phyloP scores from a whole-genome alignment of 2,329 filamentous ascomycete species.

The Epichloe hybrida region DNA sequence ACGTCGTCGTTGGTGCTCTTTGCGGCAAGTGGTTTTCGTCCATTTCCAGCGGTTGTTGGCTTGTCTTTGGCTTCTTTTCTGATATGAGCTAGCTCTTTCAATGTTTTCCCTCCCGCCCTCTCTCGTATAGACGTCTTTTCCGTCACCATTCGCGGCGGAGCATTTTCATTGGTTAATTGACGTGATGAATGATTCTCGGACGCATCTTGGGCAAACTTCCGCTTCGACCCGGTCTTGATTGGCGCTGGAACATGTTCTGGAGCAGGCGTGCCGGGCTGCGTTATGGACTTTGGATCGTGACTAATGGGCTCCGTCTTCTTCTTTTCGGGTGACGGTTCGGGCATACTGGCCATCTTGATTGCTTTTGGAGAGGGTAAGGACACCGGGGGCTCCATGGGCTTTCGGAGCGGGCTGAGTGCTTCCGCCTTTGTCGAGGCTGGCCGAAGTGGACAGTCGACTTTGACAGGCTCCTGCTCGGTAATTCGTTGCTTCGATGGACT shows the following conservation, averaged over 20 bases:
- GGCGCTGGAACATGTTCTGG: conserved; percentile 10
- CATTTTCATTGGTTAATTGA: conserved; percentile 16
- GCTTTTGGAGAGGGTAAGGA: conserved; percentile 17
- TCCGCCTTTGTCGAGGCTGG: conserved; percentile 6
- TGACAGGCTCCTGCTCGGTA: conserved; percentile 41
- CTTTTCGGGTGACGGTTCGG: conserved; percentile 15
- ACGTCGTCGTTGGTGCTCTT: conserved; percentile 50
- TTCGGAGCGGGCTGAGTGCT: conserved; percentile 11
- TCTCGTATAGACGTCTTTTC: conserved; percentile 19
- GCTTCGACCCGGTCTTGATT: conserved; percentile 39
- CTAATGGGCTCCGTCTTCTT: conserved; percentile 6
- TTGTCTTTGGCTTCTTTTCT: conserved; percentile 27
- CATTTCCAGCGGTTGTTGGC: conserved; percentile 13
- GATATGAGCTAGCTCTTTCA: conserved; percentile 32
- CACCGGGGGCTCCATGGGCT: conserved; percentile 18
- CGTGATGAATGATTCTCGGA: conserved; percentile 23
- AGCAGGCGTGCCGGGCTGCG: neutral
- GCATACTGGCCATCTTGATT: conserved; percentile 7
- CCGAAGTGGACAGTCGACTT: conserved; percentile 34
- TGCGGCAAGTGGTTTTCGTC: conserved; percentile 35
- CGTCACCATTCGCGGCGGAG: conserved; percentile 5
- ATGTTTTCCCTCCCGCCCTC: conserved; percentile 26
- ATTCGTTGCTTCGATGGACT: conserved; percentile 46
- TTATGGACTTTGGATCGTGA: neutral
- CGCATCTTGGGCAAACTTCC: conserved; percentile 45